Evolutionary conservation across 352 stramenopile genomes (phyloP), one percentile per base, ranked within the genome.

Genomic region (Phytophthora meadii): DNA sequence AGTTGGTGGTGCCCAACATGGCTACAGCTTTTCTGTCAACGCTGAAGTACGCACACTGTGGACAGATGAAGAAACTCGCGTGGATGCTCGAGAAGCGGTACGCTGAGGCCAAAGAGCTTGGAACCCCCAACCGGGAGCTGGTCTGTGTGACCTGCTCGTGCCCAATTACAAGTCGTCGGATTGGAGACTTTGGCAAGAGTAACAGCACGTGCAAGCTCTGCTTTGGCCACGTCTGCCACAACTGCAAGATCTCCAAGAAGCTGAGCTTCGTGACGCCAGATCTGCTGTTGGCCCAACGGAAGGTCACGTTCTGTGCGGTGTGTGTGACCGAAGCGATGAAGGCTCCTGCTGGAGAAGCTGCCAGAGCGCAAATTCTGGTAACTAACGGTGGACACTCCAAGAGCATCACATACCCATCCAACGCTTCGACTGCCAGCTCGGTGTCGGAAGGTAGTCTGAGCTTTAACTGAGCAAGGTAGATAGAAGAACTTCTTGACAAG

Each of bases 41-140:
- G 4, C 30, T 75, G 1, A 79, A 73, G 51, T 76, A 72, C 40
- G 67, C 65, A 5, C 65, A 83, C 34, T 83, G 72, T 52, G 65
- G 72, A 5, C 68, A 81, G 42, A 79, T 83, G 72, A 79, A 81
- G 42, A 83, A 83, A 37, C 65, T 83, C 7, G 52, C 67, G 2
- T 81, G 63, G 65, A 70, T 79, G 64, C 49, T 80, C 22, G 67
- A 74, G 45, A 73, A 77, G 19, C 62, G 64, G 28, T 74, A 70
- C 61, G 49, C 39, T 0, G 57, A 73, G 41, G 54, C 68, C 34
- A 72, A 76, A 17, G 65, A 76, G 40, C 55, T 72, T 5, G 62
- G 59, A 25, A 53, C 47, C 8, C 70, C 71, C 17, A 74, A 77
- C 30, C 54, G 68, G 9, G 64, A 75, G 11, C 49, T 65, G 2